Conservation (phyloP, 495 filamentous ascomycete species). For the Glonium stellatum region DNA sequence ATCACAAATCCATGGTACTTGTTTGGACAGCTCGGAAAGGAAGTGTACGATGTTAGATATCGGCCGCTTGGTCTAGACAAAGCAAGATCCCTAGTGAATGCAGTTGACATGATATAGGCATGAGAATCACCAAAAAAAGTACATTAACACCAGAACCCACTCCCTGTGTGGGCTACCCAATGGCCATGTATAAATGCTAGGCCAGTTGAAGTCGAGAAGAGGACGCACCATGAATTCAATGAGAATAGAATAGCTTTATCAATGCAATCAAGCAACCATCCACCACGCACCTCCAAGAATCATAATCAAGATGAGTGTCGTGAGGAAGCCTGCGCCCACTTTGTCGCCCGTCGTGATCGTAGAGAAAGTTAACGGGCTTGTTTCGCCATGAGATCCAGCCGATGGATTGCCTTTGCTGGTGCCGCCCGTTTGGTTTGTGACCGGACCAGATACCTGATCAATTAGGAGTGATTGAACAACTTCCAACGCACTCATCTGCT, state of each 20-base stretch:
- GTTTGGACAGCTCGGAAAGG: not conserved
- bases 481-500: conserved; percentile 55
- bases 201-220: not conserved
- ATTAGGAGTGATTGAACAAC: conserved; percentile 51
- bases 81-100: not conserved
- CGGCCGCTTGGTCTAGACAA: not conserved
- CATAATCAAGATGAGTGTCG: conserved; percentile 29
- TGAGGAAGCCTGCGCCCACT: conserved; percentile 38
- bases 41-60: not conserved
- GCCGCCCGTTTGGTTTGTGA: conserved; percentile 34
- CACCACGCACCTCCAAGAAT: conserved; percentile 36
- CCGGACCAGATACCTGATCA: conserved; percentile 36
- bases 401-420: conserved; percentile 32
- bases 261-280: conserved; percentile 30
- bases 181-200: not conserved
- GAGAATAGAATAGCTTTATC: conserved; percentile 1
- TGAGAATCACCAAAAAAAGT: not conserved
- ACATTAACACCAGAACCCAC: not conserved
- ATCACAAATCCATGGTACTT: not conserved
- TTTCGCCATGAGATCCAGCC: conserved; percentile 29
- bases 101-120: not conserved
- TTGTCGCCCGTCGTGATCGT: conserved; percentile 36
- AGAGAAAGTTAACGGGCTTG: conserved; percentile 18
- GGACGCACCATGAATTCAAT: not conserved
- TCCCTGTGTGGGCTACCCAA: not conserved